Evolutionary conservation across 148 eudicot genomes (phyloP), one percentile per base, ranked within the genome.

Genomic region (Salicornia ramosissima): DNA sequence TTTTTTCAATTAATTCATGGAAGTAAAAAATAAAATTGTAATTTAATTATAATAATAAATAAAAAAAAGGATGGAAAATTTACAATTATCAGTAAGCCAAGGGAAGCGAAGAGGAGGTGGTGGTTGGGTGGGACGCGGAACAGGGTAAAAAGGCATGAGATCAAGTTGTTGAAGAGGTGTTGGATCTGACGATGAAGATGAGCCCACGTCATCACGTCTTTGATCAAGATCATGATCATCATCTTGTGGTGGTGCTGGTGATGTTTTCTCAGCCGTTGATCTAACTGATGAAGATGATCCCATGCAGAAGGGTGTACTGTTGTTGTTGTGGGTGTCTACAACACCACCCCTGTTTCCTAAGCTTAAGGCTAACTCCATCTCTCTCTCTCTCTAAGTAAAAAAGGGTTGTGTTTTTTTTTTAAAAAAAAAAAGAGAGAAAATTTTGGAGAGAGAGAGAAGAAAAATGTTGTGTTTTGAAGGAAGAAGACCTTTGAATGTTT

Each of bases 21-120:
- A 14, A 29, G 1, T 22, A 28, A 12, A 12, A 13, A 14, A 9
- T 19, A 59, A 47, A 43, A 45, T 39, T 36, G 40, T 36, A 36
- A 3, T 36, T 36, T n/a, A 3, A 36, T 36, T 3, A 5, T 21
- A 26, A 33, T 14, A 5, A 33, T 31, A 61, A n/a, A 45, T 31
- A 12, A 19, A 24, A 2, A n/a, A n/a, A 67, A 39, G 14, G 22
- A 2, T 21, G 26, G 45, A 64, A 16, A 65, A 52, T 52, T 36
- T 75, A 77, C 80, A 13, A 63, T 78, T 72, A 62, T 78, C 77
- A 10, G 80, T 24, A 22, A 72, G 80, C 80, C 80, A 78, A 62
- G 80, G 80, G 13, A 78, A 78, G 24, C 80, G 73, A 11, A 66
- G 73, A 25, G 65, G 78, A 26, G 68, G 78, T 6, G 60, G 67